Evolutionary conservation across 495 filamentous ascomycete genomes (phyloP).

Genomic region (Hyaloscypha hepaticicola): DNA sequence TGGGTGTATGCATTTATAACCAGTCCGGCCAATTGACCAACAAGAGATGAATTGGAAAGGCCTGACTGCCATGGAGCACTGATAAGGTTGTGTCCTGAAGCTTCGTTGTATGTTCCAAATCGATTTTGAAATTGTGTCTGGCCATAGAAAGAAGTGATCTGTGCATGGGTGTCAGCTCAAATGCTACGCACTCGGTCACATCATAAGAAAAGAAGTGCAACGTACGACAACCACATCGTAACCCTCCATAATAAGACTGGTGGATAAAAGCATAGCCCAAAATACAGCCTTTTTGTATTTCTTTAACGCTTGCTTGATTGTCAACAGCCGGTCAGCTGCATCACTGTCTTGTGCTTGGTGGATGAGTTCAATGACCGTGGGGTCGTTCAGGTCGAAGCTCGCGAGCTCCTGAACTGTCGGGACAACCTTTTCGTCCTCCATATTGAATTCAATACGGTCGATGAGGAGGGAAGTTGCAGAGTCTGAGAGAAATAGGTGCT

Average conservation of each 20-base stretch:
- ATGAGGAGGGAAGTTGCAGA: background rate
- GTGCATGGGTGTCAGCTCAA: background rate
- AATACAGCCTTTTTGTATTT: conserved; percentile 43
- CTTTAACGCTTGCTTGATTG: conserved; percentile 46
- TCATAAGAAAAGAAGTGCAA: conserved; percentile 16
- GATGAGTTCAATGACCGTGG: conserved; percentile 30
- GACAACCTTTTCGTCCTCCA: conserved; percentile 23
- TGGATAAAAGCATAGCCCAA: conserved; percentile 35
- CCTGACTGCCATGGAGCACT: conserved; percentile 17
- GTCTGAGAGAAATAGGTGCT: background rate
- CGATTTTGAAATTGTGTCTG: conserved; percentile 40
- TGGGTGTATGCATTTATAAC: conserved; percentile 48
- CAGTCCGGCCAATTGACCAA: conserved; percentile 36
- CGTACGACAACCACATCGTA: conserved; percentile 39
- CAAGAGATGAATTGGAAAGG: conserved; percentile 9
- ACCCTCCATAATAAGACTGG: conserved; percentile 44
- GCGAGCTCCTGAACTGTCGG: conserved; percentile 31
- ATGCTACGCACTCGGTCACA: background rate
- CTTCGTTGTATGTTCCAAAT: conserved; percentile 41
- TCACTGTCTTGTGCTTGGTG: conserved; percentile 20
- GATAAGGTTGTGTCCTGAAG: background rate
- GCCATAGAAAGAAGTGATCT: conserved; percentile 40
- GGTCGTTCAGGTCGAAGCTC: conserved; percentile 28
- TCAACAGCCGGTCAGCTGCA: conserved; percentile 37
- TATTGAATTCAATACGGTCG: conserved; percentile 1